Evolutionary conservation across 1,284 basidiomycete species (phyloP), one percentile per base, ranked within the genome.

Genomic region (Pterulicium gracile): DNA sequence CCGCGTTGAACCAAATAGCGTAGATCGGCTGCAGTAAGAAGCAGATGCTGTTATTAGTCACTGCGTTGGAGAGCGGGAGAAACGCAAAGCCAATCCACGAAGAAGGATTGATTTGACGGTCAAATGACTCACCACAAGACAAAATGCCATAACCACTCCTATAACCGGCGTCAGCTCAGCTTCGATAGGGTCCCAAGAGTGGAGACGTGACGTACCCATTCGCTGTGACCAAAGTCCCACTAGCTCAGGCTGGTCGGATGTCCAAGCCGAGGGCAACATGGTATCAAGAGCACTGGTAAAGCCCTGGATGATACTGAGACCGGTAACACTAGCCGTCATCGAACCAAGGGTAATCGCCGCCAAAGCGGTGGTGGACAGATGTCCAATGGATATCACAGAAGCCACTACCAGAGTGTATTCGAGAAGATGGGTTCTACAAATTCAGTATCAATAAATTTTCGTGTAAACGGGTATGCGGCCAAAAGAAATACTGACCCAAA

Each of bases 211-310:
- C 79, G 47, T 50, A 84, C 81, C 65, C 87, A 92, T 93, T 52
- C 93, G 72, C 61, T 94, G 90, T 5, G 86, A 70, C 92, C 92
- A 95, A 1, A 96, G 70, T 2, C 92, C 92, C 20, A 97, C 91
- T 1, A 90, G 71, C 7, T 82, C 70, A 0, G 91, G 92, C 35
- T 87, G 77, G 1, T 77, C 63, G 7, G 88, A 89, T 0, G 92
- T 93, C 87, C 91, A 97, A 2, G 93, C 90, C 18, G 86, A 77
- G 0, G 93, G 93, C 0, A 97, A 73, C 56, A 96, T 74, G 0
- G 93, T 92, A 57, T 97, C 93, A 21, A 97, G 73, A 0, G 89
- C 84, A 48, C 81, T 86, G 13, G 81, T 71, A 55, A 95, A 81
- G 10, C 92, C 92, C 55, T 88, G 85, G n/a, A 93, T 72, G 52